phyloP scores from a whole-genome alignment of 2,329 filamentous ascomycete species.

The Xylaria sp. region DNA sequence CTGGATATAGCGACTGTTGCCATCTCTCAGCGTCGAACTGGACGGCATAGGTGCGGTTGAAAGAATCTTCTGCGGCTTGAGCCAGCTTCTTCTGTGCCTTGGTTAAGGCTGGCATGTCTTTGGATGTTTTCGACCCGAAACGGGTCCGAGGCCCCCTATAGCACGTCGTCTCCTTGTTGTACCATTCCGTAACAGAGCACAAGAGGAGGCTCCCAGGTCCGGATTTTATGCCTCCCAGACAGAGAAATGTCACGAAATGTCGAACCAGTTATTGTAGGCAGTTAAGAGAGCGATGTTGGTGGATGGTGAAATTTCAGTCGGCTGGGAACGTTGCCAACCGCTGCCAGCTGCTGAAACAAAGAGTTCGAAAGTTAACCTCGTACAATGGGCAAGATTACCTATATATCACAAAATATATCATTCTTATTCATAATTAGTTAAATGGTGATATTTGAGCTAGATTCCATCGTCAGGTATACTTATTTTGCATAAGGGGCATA shows the following conservation, averaged over 20 bases:
- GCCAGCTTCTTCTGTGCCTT: slow-evolving; percentile 45
- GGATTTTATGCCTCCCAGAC: background rate
- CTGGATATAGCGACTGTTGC: slow-evolving; percentile 43
- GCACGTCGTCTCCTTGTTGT: background rate
- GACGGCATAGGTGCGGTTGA: slow-evolving; percentile 42
- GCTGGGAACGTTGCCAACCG: slow-evolving; percentile 3
- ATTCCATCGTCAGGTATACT: background rate
- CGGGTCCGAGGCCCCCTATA: background rate
- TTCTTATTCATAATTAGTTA: background rate
- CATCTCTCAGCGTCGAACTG: slow-evolving; percentile 45
- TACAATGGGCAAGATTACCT: too few species aligned
- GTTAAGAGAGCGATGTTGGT: background rate
- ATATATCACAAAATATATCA: background rate
- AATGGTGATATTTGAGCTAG: too few species aligned
- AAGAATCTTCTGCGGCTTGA: slow-evolving; percentile 43
- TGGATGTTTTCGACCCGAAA: background rate
- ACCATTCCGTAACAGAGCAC: background rate
- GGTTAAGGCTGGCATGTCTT: slow-evolving; percentile 43
- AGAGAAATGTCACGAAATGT: background rate
- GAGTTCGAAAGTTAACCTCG: background rate
- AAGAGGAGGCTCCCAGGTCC: background rate
- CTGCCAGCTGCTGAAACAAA: slow-evolving; percentile 5
- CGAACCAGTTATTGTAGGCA: background rate
- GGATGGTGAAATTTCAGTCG: slow-evolving; percentile 2
- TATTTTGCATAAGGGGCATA: background rate